Percentiles rank a stretch among this genome's conserved stretches.
phyloP scores from a whole-genome alignment of 345 rosid species.

The Barbarea vulgaris region DNA sequence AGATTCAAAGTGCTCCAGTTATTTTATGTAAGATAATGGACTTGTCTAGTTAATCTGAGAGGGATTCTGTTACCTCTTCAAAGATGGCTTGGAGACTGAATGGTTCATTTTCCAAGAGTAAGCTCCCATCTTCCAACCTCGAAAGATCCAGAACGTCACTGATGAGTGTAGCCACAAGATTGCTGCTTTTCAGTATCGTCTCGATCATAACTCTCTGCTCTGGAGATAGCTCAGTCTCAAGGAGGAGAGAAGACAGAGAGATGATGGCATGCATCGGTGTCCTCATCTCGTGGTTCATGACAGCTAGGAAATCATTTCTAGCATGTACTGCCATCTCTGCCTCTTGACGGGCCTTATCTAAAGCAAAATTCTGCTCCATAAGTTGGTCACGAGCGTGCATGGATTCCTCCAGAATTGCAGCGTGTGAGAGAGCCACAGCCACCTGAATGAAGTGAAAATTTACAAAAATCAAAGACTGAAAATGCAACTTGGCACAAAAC shows the following conservation, averaged over 20 bases:
- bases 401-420: slow-evolving; percentile 93
- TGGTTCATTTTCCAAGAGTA: slow-evolving; percentile 58
- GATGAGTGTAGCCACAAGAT: slow-evolving; percentile 79
- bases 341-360: slow-evolving; percentile 80
- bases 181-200: slow-evolving; percentile 85
- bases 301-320: slow-evolving; percentile 90
- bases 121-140: slow-evolving; percentile 90
- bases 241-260: slow-evolving; percentile 83
- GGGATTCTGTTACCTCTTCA: slow-evolving; percentile 60
- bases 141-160: slow-evolving; percentile 94
- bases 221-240: slow-evolving; percentile 76
- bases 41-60: neutral
- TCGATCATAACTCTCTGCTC: slow-evolving; percentile 92
- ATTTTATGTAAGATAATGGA: neutral
- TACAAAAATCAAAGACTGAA: neutral
- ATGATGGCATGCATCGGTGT: slow-evolving; percentile 91
- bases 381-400: slow-evolving; percentile 90
- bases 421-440: slow-evolving; percentile 97
- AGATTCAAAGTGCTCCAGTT: neutral
- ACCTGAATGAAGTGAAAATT: slow-evolving; percentile 51
- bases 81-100: slow-evolving; percentile 70
- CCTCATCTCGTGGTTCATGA: slow-evolving; percentile 99
- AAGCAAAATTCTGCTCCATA: slow-evolving; percentile 74
- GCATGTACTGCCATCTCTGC: slow-evolving; percentile 94
- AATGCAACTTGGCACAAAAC: neutral